These are phyloP conservation scores for Cordyceps farinosa DNA, from an alignment of 2,329 filamentous ascomycete genomes.

Conservation along the genomic window DNA sequence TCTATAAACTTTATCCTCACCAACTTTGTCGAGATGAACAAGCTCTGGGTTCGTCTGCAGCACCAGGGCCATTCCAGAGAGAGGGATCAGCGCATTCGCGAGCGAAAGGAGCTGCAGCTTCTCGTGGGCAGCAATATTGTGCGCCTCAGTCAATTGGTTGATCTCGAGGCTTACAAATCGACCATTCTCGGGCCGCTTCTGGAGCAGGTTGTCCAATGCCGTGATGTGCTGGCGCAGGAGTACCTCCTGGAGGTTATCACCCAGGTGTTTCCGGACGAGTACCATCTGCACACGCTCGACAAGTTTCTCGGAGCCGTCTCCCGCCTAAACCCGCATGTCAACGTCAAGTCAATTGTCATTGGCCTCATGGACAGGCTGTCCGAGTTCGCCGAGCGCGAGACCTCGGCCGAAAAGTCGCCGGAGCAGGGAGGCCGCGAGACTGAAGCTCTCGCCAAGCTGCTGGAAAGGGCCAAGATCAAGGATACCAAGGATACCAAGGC, in stretches of 20 bases:
- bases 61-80: slow-evolving; percentile 97
- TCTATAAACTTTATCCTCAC: slow-evolving; percentile 97
- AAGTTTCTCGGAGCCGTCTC: slow-evolving; percentile 92
- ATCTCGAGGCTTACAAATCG: slow-evolving; percentile 89
- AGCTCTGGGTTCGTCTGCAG: slow-evolving; percentile 95
- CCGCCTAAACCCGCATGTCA: slow-evolving; percentile 90
- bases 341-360: slow-evolving; percentile 96
- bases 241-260: slow-evolving; percentile 98
- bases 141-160: slow-evolving; percentile 89
- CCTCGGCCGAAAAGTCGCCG: slow-evolving; percentile 65
- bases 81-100: slow-evolving; percentile 86
- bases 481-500: slow-evolving; percentile 36
- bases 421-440: slow-evolving; percentile 76
- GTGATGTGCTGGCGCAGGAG: slow-evolving; percentile 94
- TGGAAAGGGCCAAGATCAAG: slow-evolving; percentile 71
- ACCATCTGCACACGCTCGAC: slow-evolving; percentile 93
- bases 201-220: slow-evolving; percentile 96
- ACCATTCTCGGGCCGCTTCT: slow-evolving; percentile 83
- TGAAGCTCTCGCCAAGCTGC: slow-evolving; percentile 71
- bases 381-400: slow-evolving; percentile 87
- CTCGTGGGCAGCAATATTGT: slow-evolving; percentile 96
- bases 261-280: slow-evolving; percentile 98
- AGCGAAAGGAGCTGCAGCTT: slow-evolving; percentile 91
- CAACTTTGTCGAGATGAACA: slow-evolving; percentile 99
- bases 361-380: slow-evolving; percentile 96